Evolutionary conservation across 768 basidiomycete species (phyloP), one percentile per base, ranked within the genome.

Genomic region (Phallus indusiatus): DNA sequence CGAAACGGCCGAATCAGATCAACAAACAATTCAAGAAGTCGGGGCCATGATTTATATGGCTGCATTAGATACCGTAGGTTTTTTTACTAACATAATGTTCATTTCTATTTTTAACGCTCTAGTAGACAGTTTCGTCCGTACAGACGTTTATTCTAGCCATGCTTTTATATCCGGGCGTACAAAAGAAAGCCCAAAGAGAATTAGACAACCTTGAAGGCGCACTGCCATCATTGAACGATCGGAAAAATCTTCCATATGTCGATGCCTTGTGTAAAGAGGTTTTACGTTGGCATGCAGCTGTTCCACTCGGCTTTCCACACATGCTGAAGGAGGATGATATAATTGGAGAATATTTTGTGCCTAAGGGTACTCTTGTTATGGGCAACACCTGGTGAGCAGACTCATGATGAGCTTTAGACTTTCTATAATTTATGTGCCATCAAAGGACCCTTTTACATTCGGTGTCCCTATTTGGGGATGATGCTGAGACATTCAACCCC

Each of bases 361-460:
- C 66, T 1, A 61, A 65, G 37, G 64, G 61, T 7, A 62, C 56
- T 8, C 42, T 47, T 46, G 36, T 65, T 6, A 54, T 64, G 20
- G 60, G 51, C 12, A 66, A 66, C 51, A 37, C 58, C 6, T 66
- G 63, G 64, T 64, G 18, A 2, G 55, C 50, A n/a, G n/a, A n/a
- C n/a, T 5, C 22, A 52, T 20, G 17, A 16, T 52, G 12, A 42
- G 12, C 4, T 5, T 42, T 42, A 2, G 12, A 42, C 2, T 28
- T 11, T 42, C 4, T 12, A 5, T n/a, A 42, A 14, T 14, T 42
- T 11, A n/a, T 3, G 4, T 42, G 4, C 12, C 42, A 14, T 42
- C 42, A 7, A 14, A 42, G 42, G 42, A 14, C 42, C n/a, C 42
- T 42, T 10, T 42, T 42, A n/a, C 42, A 42, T 10, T 42, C 42